Evolutionary conservation across 164 flowering plant genomes (phyloP), one percentile per base, ranked within the genome.

Genomic region (Stephania yunnanensis): DNA sequence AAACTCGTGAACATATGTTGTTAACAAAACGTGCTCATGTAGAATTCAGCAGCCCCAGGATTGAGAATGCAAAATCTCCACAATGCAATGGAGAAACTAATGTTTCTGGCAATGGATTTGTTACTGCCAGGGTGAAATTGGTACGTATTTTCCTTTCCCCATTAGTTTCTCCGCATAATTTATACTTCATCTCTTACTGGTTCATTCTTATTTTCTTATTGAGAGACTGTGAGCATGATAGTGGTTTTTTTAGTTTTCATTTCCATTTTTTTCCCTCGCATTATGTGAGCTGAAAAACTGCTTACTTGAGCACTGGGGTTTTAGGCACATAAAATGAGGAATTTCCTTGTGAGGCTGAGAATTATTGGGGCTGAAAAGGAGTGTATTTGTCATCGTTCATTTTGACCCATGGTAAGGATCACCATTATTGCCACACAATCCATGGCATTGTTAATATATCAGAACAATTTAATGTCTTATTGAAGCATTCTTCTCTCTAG

Each of bases 121-220:
- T 96, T 15, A 91, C 94, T 73, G 99, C 98, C 45, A 88, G 87
- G 86, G 79, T 86, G 69, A 96, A 96, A 87, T 70, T 96, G 99
- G 98, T 96, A 90, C 55, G n/a, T 9, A 44, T 76, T 76, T 42
- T 46, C 19, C 22, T 30, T 22, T 25, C 69, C 17, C 11, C 53
- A 72, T 4, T 13, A 29, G 64, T 71, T 78, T 42, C 53, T 68
- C 52, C n/a, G 9, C 52, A 29, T 19, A 20, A 61, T 36, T 61
- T 61, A 22, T 61, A 61, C 66, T 61, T 50, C 55, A 50, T 50
- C 55, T 50, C 12, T 50, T 50, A 7, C 15, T 50, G 12, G 55
- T 50, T 50, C 15, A 8, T 50, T 50, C 12, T 50, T 8, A 15
- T 50, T 9, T 2, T 11, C 15, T 10, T 48, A 7, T 50, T 50